Evolutionary conservation across 148 eudicot species (phyloP), one percentile per base, ranked within the genome.

Genomic region (Chenopodium quinoa): DNA sequence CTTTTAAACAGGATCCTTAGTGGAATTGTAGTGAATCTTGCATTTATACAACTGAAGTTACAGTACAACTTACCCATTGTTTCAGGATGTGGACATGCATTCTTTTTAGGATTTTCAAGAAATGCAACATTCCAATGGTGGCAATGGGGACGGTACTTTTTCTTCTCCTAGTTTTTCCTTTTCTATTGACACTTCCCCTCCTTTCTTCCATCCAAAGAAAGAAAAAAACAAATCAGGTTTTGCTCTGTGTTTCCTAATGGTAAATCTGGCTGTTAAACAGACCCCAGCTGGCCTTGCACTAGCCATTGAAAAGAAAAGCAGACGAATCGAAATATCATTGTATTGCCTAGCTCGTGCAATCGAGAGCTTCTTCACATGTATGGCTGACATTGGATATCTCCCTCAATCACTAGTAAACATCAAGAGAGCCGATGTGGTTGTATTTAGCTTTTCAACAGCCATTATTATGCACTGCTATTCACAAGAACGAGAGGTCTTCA

Each of bases 401-500:
- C 99, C 99, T 71, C 87, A 79, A n/a, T 88, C 93, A 4, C 88
- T 86, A 83, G 91, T 85, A 85, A 91, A 84, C 72, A 81, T 94
- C 29, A 96, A 92, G 83, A 88, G 99, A 86, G 91, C 92, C 22
- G 99, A 96, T 81, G 99, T 96, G 19, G 86, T 88, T 37, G 84
- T 94, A 44, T 96, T 96, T 79, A 96, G 99, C 87, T 80, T 96
- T 77, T 94, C 99, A 68, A 96, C 99, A 7, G 98, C 99, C 65
- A 87, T 96, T 17, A 96, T 96, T 48, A 96, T 96, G 99, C 99
- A 96, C 73, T 96, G 99, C 79, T 96, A 96, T 23, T 95, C 99
- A 1, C 94, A 89, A 79, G 99, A 96, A 75, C 89, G 99, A 76
- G 99, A 96, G 71, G 99, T 96, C 16, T 96, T 96, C 63, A 86